Base-by-base conservation (phyloP, 306 rosid genomes). In the Boehmeria nivea region DNA sequence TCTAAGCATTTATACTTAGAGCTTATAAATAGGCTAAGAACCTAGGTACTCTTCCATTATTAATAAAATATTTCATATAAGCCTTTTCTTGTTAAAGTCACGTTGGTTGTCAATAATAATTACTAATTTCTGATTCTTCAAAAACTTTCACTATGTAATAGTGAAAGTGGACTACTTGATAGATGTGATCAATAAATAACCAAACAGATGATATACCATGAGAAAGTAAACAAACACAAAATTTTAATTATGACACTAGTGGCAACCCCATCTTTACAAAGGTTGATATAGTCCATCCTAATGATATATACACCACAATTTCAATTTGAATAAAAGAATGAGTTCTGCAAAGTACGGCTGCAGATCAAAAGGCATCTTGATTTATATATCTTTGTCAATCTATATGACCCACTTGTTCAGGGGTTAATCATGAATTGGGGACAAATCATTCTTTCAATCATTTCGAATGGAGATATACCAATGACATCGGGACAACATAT, bases 241-340 rank as follows among this genome's bases (percentile, higher is more conserved):
- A 63, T 38, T 12, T 24, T 27, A 23, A 37, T 11, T 17, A n/a
- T n/a, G n/a, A 14, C 22, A 51, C 57, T 58, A 57, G 17, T 38
- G 65, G 59, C 10, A 53, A 16, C 38, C n/a, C 15, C 44, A 51
- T 52, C 40, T 60, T 44, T 60, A 53, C 59, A 65, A 39, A 3
- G 33, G 40, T 44, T 26, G 25, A 3, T 9, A 14, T 20, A n/a
- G 42, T 59, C 70, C 52, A 64, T 49, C 67, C 80, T 27, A 64
- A 54, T 61, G 61, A 62, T 54, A 69, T 71, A 56, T 70, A 76
- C 73, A 63, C 51, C 53, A 36, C 57, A 61, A 60, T 60, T 45
- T 77, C 65, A 44, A 61, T 61, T 61, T 67, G 77, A 75, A 77
- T 61, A 58, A 77, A 79, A 67, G 49, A 70, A 82, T 74, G 51